Base-by-base conservation (phyloP, 2,329 filamentous ascomycete genomes). In the Scedosporium minutisporum region DNA sequence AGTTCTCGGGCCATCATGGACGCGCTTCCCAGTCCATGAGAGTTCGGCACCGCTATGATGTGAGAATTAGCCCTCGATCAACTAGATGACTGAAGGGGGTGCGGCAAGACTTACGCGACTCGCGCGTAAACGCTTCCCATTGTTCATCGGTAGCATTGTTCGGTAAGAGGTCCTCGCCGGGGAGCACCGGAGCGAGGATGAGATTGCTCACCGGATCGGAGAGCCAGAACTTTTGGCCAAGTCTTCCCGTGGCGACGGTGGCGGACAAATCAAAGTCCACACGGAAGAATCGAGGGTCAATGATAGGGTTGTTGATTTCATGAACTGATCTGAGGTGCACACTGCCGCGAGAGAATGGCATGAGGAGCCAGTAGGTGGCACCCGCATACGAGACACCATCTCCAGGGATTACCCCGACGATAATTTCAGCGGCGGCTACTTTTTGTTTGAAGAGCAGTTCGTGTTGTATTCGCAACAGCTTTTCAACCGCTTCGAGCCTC, bases 321-420 rank as follows among this genome's bases (percentile, higher is more conserved):
- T 53, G 68, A 1, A 74, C 61, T 5, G 74, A 75, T 7, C 71
- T 71, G 64, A 87, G 82, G 71, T 87, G 86, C 62, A 86, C 79
- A 42, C 76, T 76, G 5, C 85, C 85, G 0, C 84, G 78, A 1
- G 76, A 73, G 63, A 77, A 73, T 10, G 75, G 75, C 9, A 78
- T 63, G 9, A 77, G 67, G 6, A 67, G 64, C 72, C 74, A 78
- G 63, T 72, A 73, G 9, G 73, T 68, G 0, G 77, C 74, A 2
- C 16, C 16, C 9, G 44, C 18, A 12, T 3, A 12, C 9, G 58
- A 23, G n/a, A 70, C 69, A 16, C 77, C 68, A 3, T 72, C 66
- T 1, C 69, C 67, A 1, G 67, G 70, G 2, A 66, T 66, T 2
- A 65, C 63, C 0, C 71, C 69, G 66, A 77, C 76, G 57, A 83